Base-by-base conservation (phyloP, 371 early-diverging fungal genomes). In the Dichotomocladium elegans region DNA sequence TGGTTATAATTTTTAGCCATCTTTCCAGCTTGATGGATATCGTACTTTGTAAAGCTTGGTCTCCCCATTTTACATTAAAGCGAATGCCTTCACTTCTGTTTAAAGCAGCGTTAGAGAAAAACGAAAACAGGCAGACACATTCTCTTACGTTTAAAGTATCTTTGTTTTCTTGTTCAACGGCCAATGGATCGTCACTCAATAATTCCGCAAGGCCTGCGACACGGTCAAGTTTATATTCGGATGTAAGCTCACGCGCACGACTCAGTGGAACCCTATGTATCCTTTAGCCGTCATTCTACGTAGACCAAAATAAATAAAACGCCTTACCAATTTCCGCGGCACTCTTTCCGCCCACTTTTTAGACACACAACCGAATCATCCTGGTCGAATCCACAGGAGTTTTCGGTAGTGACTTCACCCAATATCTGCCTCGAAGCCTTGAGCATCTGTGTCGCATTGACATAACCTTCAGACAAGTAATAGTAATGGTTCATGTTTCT, bases 401-500 rank as follows among this genome's bases (percentile, higher is more conserved):
- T 68, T 30, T 78, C 74, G 48, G 77, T 72, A 7, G 70, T 60
- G 0, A 74, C 80, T 44, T 72, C 70, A 0, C 75, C 79, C 41
- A 81, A 62, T 3, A 71, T 70, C 0, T 72, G 66, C 14, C 66
- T 58, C 12, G 81, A 79, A 1, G 77, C 81, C 30, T 74, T 61
- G 1, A 79, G 68, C 24, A 81, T 37, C 55, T 77, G 77, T 0
- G 81, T 69, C 0, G 81, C 81, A 55, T 81, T 81, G 26, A 81
- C 72, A 50, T 75, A 81, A 2, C 77, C 77, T 31, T 68, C 67
- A 29, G 64, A 68, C 24, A 70, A 61, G 40, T 79, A 70, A 45
- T 44, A 73, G 22, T 60, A 37, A 24, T 58, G 56, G 33, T 52
- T 56, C 34, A 53, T 58, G 6, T 31, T 26, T 55, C 48, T 55